Base-by-base conservation (phyloP, 2,329 filamentous ascomycete species). In the Sporothrix mexicana region DNA sequence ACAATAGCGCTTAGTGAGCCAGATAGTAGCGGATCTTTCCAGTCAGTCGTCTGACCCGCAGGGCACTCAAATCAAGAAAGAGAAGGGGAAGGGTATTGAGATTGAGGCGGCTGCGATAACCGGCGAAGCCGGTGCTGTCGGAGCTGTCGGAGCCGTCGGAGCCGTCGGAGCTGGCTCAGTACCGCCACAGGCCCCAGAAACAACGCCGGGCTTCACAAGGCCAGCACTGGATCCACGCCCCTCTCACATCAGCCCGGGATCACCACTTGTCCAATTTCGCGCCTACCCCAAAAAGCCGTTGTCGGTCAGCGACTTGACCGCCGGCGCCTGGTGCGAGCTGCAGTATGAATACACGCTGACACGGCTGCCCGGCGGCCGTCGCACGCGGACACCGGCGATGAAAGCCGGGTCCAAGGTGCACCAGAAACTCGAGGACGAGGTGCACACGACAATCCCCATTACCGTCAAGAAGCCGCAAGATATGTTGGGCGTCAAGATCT, bases 291-390 rank as follows among this genome's bases (percentile, higher is more conserved):
- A 87, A 78, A 95, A 93, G 79, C 90, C 93, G 0, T 86, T 98
- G 8, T 94, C 93, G 0, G 96, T 98, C 0, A 94, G 93, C 2
- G 96, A 99, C 80, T 83, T 98, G 30, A 90, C 95, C 0, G 92
- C 93, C 0, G 95, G 95, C 1, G 91, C 95, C 8, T 99, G 96
- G 96, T 99, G 96, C 80, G 95, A 99, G 81, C 81, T 98, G 73
- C 95, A 98, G 80, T 97, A 97, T 78, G 94, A 90, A 85, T 98
- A 97, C 82, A 93, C 90, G 0, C 86, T 99, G 71, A 93, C 91
- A 2, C 90, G 89, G 71, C 89, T 88, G 3, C 87, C 87, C 0
- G 84, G 91, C 78, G 96, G 95, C 0, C 88, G 88, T 73, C 95
- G 92, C 79, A 91, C 88, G 71, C 86, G 86, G 47, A 98, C 95